These are phyloP conservation scores for Haplosporangium gracile DNA, from an alignment of 192 early-diverging fungal species.

Conservation along the genomic window DNA sequence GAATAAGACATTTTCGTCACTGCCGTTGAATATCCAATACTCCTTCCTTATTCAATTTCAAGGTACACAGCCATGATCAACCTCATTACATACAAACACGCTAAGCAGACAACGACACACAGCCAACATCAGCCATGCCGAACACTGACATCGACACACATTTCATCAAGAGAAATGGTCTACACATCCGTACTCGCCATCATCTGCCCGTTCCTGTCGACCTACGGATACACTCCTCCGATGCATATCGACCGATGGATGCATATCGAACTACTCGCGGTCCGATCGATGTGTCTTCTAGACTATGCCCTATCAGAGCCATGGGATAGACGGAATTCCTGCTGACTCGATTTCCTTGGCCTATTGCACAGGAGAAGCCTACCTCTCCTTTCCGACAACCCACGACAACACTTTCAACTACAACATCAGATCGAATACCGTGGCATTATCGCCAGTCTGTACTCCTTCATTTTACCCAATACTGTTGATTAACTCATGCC, in stretches of 20 bases:
- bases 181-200: not conserved
- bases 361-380: not conserved
- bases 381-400: not conserved
- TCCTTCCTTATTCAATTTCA: conserved; percentile 28
- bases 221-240: not conserved
- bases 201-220: not conserved
- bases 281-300: not conserved
- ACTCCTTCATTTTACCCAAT: not conserved
- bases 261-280: not conserved
- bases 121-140: not conserved
- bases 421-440: not conserved
- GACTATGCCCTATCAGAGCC: not conserved
- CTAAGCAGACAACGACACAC: not conserved
- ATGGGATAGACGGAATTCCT: not conserved
- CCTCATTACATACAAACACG: not conserved
- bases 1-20: conserved; percentile 1
- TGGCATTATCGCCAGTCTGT: not conserved
- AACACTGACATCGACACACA: not conserved
- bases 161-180: not conserved
- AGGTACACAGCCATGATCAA: conserved; percentile 12
- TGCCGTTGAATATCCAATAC: not conserved
- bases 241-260: not conserved
- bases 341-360: not conserved
- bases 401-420: not conserved
- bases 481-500: not conserved